Conservation (phyloP, 2,329 filamentous ascomycete species). For the Gnomoniopsis sp. region DNA sequence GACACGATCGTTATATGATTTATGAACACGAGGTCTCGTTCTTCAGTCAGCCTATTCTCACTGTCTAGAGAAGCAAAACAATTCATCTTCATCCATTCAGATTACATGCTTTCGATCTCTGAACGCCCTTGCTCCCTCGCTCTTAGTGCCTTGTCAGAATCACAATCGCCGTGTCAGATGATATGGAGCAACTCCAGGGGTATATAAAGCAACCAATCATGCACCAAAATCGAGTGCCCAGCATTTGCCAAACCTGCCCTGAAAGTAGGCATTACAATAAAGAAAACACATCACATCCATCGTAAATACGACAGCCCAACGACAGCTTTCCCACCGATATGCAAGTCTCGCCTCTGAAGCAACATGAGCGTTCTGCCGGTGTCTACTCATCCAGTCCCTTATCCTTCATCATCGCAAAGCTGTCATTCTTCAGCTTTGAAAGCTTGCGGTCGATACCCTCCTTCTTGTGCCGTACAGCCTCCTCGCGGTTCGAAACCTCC, state of each 20-base stretch:
- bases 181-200: background rate
- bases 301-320: background rate
- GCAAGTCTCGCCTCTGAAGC: background rate
- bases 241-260: background rate
- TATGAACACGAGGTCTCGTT: background rate
- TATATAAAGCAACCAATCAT: constrained; percentile 1
- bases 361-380: background rate
- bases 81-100: background rate
- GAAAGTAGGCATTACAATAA: background rate
- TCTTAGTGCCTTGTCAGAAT: background rate
- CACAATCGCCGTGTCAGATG: background rate
- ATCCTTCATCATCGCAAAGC: constrained; percentile 52
- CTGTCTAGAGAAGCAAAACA: background rate
- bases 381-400: constrained; percentile 28
- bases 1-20: constrained; percentile 49
- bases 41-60: too few species aligned
- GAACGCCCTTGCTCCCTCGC: background rate
- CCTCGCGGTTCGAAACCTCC: constrained; percentile 53
- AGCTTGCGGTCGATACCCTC: constrained; percentile 55
- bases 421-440: constrained; percentile 52
- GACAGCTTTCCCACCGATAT: background rate
- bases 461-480: constrained; percentile 49
- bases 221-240: background rate
- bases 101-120: background rate
- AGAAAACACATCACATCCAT: background rate